A percentile compares a stretch with the other conserved stretches of the same genome.
phyloP scores from a whole-genome alignment of 305 asterid species.

The Petunia hybrid region DNA sequence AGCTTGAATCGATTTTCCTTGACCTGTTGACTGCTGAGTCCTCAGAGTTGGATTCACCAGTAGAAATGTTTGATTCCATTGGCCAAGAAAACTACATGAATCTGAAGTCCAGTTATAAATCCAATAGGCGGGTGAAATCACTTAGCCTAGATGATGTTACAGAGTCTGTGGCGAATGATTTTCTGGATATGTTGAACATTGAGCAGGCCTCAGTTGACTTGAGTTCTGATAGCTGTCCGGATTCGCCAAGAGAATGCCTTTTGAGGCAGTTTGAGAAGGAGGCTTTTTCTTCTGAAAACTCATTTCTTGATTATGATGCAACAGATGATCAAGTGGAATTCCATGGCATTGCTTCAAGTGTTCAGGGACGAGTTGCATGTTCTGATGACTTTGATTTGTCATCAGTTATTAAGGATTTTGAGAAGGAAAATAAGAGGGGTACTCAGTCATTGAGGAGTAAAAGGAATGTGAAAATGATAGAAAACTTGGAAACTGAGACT shows the following conservation, averaged over 20 bases:
- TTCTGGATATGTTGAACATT: constrained; percentile 68
- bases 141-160: constrained; percentile 65
- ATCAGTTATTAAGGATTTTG: constrained; percentile 50
- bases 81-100: constrained; percentile 45
- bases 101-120: constrained; percentile 36
- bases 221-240: constrained; percentile 45
- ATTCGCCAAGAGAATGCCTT: constrained; percentile 49
- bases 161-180: constrained; percentile 81
- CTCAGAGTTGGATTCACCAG: constrained; percentile 38
- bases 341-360: constrained; percentile 38
- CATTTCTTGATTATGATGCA: constrained; percentile 46
- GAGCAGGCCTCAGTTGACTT: constrained; percentile 48
- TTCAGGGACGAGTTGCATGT: constrained; percentile 41
- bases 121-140: constrained; percentile 51
- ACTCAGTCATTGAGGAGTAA: constrained; percentile 55
- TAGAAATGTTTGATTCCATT: constrained; percentile 35
- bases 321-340: constrained; percentile 44
- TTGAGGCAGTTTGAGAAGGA: constrained; percentile 54
- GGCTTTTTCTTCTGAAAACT: constrained; percentile 35
- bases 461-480: constrained; percentile 66
- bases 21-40: constrained; percentile 42
- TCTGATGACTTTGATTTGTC: constrained; percentile 67
- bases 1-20: constrained; percentile 46
- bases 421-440: constrained; percentile 40
- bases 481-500: constrained; percentile 80